phyloP scores from a whole-genome alignment of 768 basidiomycete genomes.

The Mycena belliarum region DNA sequence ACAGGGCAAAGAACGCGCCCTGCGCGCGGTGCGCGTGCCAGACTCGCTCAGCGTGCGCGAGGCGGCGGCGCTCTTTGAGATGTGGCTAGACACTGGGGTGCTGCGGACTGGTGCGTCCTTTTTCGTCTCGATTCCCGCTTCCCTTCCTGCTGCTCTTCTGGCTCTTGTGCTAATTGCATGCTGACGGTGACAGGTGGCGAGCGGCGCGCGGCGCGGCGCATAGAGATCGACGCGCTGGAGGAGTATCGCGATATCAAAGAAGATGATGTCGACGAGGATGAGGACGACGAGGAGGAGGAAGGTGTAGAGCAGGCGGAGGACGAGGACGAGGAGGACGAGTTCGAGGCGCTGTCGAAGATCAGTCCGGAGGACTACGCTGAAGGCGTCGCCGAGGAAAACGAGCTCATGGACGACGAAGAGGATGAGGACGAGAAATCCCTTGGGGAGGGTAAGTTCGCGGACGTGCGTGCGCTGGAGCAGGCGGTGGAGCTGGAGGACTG shows the following conservation, averaged over 20 bases:
- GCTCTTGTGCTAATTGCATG: neutral
- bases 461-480: neutral
- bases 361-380: neutral
- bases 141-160: no score
- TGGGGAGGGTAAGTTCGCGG: slow-evolving; percentile 25
- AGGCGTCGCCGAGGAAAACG: neutral
- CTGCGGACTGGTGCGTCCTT: slow-evolving; percentile 48
- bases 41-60: slow-evolving; percentile 63
- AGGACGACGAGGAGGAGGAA: neutral
- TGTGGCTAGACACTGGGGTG: slow-evolving; percentile 69
- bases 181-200: slow-evolving; percentile 30
- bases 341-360: slow-evolving; percentile 2
- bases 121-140: no score
- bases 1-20: neutral
- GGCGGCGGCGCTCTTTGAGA: slow-evolving; percentile 72
- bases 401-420: slow-evolving; percentile 23
- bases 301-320: neutral
- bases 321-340: neutral
- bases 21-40: slow-evolving; percentile 44
- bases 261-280: neutral
- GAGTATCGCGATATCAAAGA: neutral
- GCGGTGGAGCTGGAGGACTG: neutral
- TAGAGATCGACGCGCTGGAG: neutral
- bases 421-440: neutral
- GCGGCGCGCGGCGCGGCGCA: slow-evolving; percentile 14